Evolutionary conservation across 371 early-diverging fungal genomes (phyloP).

Genomic region (Apophysomyces elegans): DNA sequence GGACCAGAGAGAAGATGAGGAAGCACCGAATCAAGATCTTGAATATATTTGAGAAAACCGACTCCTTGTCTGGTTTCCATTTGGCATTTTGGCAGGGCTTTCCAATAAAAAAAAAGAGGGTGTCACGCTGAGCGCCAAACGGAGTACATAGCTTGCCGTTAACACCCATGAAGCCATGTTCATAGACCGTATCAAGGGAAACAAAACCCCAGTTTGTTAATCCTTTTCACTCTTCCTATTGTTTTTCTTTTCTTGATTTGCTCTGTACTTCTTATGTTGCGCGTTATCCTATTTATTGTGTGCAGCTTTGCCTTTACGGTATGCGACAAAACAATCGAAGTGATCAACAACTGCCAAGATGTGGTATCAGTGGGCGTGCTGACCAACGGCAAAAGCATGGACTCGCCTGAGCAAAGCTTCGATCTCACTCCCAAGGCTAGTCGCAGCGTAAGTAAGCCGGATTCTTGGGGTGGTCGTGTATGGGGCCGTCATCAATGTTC

Average conservation of each 20-base stretch:
- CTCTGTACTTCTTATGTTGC: constrained; percentile 2
- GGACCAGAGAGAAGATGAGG: background rate
- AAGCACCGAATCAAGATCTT: background rate
- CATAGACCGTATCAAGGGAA: background rate
- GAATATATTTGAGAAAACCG: background rate
- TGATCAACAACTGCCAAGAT: constrained; percentile 39
- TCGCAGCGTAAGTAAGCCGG: constrained; percentile 33
- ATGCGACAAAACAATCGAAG: constrained; percentile 27
- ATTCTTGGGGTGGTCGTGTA: constrained; percentile 52
- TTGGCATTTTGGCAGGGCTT: constrained; percentile 6
- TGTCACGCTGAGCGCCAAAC: constrained; percentile 5
- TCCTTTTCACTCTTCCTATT: background rate
- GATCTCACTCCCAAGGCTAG: constrained; percentile 39
- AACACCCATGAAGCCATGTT: constrained; percentile 1
- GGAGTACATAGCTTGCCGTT: constrained; percentile 1
- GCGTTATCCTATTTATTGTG: background rate
- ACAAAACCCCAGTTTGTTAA: constrained; percentile 7
- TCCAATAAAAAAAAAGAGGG: background rate
- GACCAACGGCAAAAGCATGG: constrained; percentile 37
- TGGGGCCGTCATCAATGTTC: constrained; percentile 46
- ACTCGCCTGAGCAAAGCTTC: constrained; percentile 28
- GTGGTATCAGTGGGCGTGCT: constrained; percentile 39
- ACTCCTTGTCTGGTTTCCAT: background rate
- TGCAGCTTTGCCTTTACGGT: constrained; percentile 8
- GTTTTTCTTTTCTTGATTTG: background rate